phyloP scores from a whole-genome alignment of 768 basidiomycete species.

The Phallus indusiatus region DNA sequence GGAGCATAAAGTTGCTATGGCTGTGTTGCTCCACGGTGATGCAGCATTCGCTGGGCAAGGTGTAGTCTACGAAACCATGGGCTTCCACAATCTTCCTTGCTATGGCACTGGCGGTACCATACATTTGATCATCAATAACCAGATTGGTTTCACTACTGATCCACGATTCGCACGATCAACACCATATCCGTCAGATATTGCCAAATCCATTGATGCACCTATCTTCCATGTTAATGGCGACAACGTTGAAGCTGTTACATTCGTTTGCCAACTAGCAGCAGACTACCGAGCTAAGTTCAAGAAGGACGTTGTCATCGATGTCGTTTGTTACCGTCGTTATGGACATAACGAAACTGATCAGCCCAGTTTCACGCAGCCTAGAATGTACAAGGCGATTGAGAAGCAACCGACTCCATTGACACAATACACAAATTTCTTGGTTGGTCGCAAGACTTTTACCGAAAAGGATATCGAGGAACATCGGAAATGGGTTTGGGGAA shows the following conservation, averaged over 20 bases:
- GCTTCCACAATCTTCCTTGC: constrained; percentile 88
- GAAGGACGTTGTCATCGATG: constrained; percentile 97
- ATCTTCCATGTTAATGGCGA: constrained; percentile 99
- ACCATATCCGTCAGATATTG: constrained; percentile 95
- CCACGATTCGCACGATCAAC: constrained; percentile 97
- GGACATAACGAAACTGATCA: constrained; percentile 99
- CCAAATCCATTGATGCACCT: constrained; percentile 95
- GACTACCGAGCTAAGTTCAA: constrained; percentile 98
- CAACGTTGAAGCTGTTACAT: constrained; percentile 96
- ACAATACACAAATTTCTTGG: constrained; percentile 85
- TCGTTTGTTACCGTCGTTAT: constrained; percentile 97
- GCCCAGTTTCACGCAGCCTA: constrained; percentile 95
- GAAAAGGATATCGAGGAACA: constrained; percentile 96
- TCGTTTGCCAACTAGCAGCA: constrained; percentile 95
- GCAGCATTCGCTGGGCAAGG: constrained; percentile 98
- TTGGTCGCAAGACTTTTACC: constrained; percentile 88
- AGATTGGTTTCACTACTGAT: constrained; percentile 98
- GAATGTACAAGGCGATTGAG: constrained; percentile 96
- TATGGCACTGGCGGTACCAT: constrained; percentile 98
- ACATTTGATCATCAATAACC: constrained; percentile 97
- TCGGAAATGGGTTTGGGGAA: constrained; percentile 99
- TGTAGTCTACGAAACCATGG: constrained; percentile 98
- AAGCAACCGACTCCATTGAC: constrained; percentile 88
- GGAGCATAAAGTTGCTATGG: constrained; percentile 81
- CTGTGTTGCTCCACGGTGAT: constrained; percentile 92